phyloP scores from a whole-genome alignment of 306 rosid genomes.

The Cicer pinnatifidum region DNA sequence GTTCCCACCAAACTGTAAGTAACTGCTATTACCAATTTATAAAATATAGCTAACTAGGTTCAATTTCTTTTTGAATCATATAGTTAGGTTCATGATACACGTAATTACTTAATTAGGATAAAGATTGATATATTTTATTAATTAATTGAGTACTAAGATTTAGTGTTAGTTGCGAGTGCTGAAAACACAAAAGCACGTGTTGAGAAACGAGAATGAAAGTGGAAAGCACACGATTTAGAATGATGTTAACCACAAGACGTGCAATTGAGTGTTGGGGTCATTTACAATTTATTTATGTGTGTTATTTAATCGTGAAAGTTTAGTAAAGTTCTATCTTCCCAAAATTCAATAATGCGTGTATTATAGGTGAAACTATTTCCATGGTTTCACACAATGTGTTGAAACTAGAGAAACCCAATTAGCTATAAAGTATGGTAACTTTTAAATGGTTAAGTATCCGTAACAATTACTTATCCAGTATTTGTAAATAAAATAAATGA shows the following conservation, averaged over 20 bases:
- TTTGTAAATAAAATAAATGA: too few species aligned
- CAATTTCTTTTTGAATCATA: too few species aligned
- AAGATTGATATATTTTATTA: conserved; percentile 22
- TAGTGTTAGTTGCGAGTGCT: conserved; percentile 38
- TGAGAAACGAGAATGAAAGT: conserved; percentile 37
- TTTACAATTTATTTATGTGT: background rate
- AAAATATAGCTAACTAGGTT: background rate
- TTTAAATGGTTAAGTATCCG: too few species aligned
- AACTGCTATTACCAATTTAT: conserved; percentile 6
- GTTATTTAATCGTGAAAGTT: conserved; percentile 38
- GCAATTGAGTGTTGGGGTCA: conserved; percentile 44
- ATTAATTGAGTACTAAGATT: conserved; percentile 24
- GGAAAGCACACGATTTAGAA: conserved; percentile 40
- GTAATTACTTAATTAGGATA: conserved; percentile 10
- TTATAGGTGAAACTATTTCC: conserved; percentile 26
- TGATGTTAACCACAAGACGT: conserved; percentile 35
- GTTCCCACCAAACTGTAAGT: conserved; percentile 35
- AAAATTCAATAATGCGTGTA: conserved; percentile 35
- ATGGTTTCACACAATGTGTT: background rate
- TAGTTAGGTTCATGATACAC: background rate
- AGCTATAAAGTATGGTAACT: background rate
- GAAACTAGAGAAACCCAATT: background rate
- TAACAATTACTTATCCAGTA: too few species aligned
- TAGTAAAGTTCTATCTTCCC: conserved; percentile 32
- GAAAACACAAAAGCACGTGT: conserved; percentile 44